A percentile compares a stretch with the other conserved stretches of the same genome.
phyloP scores from a whole-genome alignment of 1,284 basidiomycete genomes.

The Cutaneotrichosporon sp. region DNA sequence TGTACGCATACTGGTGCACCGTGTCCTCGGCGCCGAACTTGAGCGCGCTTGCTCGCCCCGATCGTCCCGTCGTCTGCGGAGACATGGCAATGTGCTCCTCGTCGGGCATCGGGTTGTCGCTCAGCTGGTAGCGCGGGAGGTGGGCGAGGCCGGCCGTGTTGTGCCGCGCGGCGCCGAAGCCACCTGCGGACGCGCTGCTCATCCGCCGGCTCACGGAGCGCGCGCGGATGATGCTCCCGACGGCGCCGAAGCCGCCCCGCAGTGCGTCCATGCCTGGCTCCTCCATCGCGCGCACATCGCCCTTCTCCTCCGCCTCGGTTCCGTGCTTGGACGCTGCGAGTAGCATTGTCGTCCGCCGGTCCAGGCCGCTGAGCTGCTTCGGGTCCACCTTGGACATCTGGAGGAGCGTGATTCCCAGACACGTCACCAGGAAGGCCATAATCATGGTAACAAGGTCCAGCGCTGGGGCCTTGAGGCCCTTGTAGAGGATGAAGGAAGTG shows the following conservation, averaged over 20 bases:
- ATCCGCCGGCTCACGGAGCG: conserved; percentile 52
- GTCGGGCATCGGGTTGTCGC: conserved; percentile 49
- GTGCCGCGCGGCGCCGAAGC: conserved; percentile 6
- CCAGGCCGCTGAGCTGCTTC: conserved; percentile 67
- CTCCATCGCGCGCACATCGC: conserved; percentile 47
- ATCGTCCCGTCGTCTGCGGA: background rate
- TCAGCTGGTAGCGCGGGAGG: conserved; percentile 44
- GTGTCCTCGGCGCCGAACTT: conserved; percentile 51
- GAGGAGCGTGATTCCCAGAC: conserved; percentile 80
- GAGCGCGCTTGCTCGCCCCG: conserved; percentile 22
- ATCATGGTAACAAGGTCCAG: conserved; percentile 84
- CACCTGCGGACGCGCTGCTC: conserved; percentile 8
- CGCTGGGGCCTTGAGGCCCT: conserved; percentile 79
- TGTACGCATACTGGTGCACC: conserved; percentile 52
- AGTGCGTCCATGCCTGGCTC: conserved; percentile 80
- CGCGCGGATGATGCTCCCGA: conserved; percentile 87
- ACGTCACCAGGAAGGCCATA: conserved; percentile 70
- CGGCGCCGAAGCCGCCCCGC: conserved; percentile 81
- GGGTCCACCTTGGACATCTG: conserved; percentile 81
- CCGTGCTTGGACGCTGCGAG: conserved; percentile 70
- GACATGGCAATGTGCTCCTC: conserved; percentile 34
- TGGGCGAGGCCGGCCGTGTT: conserved; percentile 41
- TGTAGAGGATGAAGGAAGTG: conserved; percentile 83
- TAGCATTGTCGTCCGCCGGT: conserved; percentile 80
- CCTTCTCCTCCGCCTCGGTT: conserved; percentile 60